Conservation (phyloP, 305 asterid species). For the Fraxinus angustifolia region DNA sequence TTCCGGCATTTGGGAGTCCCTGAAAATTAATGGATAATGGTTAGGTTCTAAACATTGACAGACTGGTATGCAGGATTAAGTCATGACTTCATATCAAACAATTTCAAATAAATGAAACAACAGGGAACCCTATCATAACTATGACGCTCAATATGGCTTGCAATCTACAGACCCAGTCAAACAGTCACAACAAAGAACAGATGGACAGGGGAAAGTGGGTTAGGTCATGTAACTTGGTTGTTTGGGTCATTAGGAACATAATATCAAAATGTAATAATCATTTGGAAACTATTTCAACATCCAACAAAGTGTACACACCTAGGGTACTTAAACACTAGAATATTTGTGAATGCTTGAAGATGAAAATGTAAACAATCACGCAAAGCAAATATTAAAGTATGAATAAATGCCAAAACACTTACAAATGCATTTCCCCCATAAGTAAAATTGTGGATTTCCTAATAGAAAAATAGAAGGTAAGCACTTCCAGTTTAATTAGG, state of each 20-base stretch:
- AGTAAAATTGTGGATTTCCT: background rate
- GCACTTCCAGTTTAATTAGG: background rate
- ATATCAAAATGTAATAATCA: background rate
- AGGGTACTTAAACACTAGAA: background rate
- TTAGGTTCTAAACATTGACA: slow-evolving; percentile 1
- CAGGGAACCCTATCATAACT: background rate
- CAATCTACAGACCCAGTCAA: background rate
- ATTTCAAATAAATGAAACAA: background rate
- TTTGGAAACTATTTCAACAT: background rate
- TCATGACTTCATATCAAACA: background rate
- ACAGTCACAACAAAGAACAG: background rate
- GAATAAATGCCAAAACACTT: background rate
- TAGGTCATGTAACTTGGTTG: background rate
- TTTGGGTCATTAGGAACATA: background rate
- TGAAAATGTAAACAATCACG: background rate
- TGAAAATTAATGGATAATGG: slow-evolving; percentile 25
- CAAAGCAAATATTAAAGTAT: background rate
- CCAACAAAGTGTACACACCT: background rate
- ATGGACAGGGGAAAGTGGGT: background rate
- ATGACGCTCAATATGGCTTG: background rate
- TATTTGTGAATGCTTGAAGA: background rate
- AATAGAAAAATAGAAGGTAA: background rate
- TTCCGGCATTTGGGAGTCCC: slow-evolving; percentile 99
- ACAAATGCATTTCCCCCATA: background rate
- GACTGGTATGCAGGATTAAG: background rate